Evolutionary conservation across 2,329 filamentous ascomycete genomes (phyloP).

Genomic region (Aspergillus sclerotialis): DNA sequence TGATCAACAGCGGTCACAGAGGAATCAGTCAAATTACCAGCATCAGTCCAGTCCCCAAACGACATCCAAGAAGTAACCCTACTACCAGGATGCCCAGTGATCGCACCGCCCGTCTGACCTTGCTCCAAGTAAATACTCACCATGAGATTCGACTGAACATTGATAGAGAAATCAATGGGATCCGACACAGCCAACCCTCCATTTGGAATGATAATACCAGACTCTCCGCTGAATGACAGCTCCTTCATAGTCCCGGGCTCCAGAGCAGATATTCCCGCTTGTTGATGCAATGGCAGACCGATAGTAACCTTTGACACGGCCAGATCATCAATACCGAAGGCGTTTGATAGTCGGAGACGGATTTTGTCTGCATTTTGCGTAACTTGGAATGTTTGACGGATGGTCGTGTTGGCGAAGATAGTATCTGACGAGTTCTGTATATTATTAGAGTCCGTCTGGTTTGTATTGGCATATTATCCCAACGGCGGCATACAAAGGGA

Average conservation of each 20-base stretch:
- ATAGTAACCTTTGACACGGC: constrained; percentile 54
- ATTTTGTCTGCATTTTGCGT: constrained; percentile 51
- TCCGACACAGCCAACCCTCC: constrained; percentile 56
- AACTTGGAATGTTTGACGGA: constrained; percentile 59
- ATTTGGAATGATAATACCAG: constrained; percentile 46
- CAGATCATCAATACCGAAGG: constrained; percentile 55
- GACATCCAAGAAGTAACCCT: constrained; percentile 56
- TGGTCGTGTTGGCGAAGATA: constrained; percentile 56
- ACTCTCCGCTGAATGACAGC: constrained; percentile 53
- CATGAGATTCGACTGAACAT: constrained; percentile 47
- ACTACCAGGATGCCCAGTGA: constrained; percentile 60
- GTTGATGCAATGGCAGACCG: constrained; percentile 40
- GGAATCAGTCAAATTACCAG: constrained; percentile 38
- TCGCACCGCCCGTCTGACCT: constrained; percentile 50
- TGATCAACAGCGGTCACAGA: constrained; percentile 34
- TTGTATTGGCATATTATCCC: constrained; percentile 3
- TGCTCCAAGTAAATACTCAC: constrained; percentile 52
- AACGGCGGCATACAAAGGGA: constrained; percentile 45
- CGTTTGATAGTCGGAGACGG: constrained; percentile 59
- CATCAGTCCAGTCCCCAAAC: constrained; percentile 50
- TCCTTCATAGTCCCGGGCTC: constrained; percentile 45
- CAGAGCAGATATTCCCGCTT: constrained; percentile 46
- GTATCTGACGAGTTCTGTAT: constrained; percentile 44
- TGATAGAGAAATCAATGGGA: constrained; percentile 49
- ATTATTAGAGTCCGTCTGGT: constrained; percentile 5